Evolutionary conservation across 192 early-diverging fungal species (phyloP).

Genomic region (Bifiguratus adelaidae): DNA sequence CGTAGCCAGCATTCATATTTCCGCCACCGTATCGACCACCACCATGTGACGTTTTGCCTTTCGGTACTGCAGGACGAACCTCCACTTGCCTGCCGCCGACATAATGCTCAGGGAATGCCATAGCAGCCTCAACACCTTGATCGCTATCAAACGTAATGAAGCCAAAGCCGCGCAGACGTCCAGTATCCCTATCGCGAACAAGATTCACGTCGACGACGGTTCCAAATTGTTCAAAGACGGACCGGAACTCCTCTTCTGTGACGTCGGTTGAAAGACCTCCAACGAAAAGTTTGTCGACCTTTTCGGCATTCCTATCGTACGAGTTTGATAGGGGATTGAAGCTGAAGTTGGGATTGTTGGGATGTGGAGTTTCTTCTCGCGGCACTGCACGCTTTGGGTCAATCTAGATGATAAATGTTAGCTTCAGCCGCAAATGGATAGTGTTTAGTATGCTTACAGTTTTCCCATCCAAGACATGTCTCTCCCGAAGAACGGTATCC

Average conservation of each 20-base stretch:
- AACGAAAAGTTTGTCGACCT: conserved; percentile 86
- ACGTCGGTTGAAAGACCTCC: conserved; percentile 82
- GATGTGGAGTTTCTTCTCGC: conserved; percentile 61
- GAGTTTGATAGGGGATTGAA: too few relatives aligned
- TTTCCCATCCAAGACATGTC: conserved; percentile 71
- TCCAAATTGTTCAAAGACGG: conserved; percentile 83
- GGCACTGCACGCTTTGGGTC: conserved; percentile 65
- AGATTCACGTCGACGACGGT: conserved; percentile 73
- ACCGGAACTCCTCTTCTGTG: conserved; percentile 72
- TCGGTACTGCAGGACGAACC: conserved; percentile 62
- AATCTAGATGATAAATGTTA: conserved; percentile 39
- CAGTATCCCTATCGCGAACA: conserved; percentile 77
- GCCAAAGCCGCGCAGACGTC: conserved; percentile 88
- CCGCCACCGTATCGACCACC: conserved; percentile 1
- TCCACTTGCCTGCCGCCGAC: conserved; percentile 35
- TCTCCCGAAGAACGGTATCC: conserved; percentile 50
- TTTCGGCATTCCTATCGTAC: too few relatives aligned
- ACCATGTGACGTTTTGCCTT: conserved; percentile 29
- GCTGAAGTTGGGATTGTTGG: too few relatives aligned
- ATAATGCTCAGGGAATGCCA: conserved; percentile 14
- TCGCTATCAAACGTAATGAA: conserved; percentile 86
- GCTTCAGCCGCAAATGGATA: too few relatives aligned
- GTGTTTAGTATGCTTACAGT: conserved; percentile 35
- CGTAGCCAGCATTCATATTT: conserved; percentile 14
- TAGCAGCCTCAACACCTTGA: conserved; percentile 64